Percentiles rank a stretch among this genome's conserved stretches.
These are phyloP conservation scores for Hyaloscypha variabilis DNA, from an alignment of 495 filamentous ascomycete species.

Conservation along the genomic window DNA sequence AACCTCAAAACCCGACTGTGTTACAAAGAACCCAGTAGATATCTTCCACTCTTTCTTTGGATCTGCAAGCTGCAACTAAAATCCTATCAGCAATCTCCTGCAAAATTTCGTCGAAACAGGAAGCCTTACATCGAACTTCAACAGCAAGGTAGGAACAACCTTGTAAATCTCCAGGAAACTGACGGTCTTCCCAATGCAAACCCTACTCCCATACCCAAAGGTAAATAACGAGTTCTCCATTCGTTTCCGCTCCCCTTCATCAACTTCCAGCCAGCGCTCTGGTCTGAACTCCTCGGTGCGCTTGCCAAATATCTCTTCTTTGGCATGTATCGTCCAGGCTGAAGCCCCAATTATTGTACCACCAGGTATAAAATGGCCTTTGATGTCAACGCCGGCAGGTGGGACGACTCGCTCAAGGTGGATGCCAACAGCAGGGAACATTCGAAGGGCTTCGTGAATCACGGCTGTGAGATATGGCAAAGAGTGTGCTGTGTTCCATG, in stretches of 20 bases:
- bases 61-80: not conserved
- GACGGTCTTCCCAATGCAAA: not conserved
- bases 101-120: not conserved
- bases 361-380: too few species aligned
- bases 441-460: too few species aligned
- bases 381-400: too few species aligned
- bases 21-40: not conserved
- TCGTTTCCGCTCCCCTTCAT: not conserved
- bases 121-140: not conserved
- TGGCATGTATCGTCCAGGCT: too few species aligned
- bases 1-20: not conserved
- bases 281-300: not conserved
- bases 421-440: too few species aligned
- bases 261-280: not conserved
- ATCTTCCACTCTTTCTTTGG: not conserved
- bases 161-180: not conserved
- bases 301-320: not conserved
- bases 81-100: not conserved
- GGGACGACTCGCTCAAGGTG: too few species aligned
- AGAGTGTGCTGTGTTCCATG: slow-evolving; percentile 22
- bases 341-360: too few species aligned
- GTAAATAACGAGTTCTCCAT: not conserved
- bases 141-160: not conserved
- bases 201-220: not conserved
- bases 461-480: not conserved